phyloP scores from a whole-genome alignment of 1,284 basidiomycete species.

The Lentinula novae-zelandiae region DNA sequence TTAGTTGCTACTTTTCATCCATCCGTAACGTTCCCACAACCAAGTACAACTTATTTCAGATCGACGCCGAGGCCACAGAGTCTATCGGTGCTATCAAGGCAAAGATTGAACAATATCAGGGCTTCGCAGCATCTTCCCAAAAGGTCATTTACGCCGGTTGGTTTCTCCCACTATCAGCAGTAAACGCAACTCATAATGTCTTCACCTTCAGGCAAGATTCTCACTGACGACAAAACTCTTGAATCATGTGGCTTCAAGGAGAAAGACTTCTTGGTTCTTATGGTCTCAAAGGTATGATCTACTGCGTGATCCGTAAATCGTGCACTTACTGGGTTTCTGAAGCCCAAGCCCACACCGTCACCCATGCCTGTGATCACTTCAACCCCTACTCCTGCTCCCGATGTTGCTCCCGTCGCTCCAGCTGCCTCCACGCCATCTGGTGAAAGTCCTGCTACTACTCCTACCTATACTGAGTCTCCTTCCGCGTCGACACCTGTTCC shows the following conservation, averaged over 20 bases:
- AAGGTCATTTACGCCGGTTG: conserved; percentile 96
- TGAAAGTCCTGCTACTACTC: conserved; percentile 16
- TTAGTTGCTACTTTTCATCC: conserved; percentile 23
- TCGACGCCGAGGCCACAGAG: conserved; percentile 78
- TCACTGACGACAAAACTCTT: conserved; percentile 86
- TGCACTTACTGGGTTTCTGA: neutral
- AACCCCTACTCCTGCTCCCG: conserved; percentile 11
- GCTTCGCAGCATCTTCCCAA: conserved; percentile 71
- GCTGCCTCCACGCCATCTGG: conserved; percentile 23
- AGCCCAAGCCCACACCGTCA: conserved; percentile 58
- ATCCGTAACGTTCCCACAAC: neutral
- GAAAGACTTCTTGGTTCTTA: conserved; percentile 98
- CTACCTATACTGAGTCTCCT: conserved; percentile 32
- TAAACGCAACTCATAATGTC: conserved; percentile 4
- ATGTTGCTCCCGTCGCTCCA: conserved; percentile 33
- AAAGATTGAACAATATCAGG: conserved; percentile 80
- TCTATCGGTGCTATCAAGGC: conserved; percentile 81
- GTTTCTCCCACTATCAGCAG: conserved; percentile 17
- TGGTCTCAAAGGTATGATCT: conserved; percentile 86
- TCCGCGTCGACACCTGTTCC: conserved; percentile 21
- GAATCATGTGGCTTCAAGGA: conserved; percentile 93
- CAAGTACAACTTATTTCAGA: conserved; percentile 35
- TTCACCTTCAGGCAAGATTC: conserved; percentile 75
- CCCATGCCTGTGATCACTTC: conserved; percentile 29
- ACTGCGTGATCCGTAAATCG: neutral